These are phyloP conservation scores for Fusarium sp. DNA, from an alignment of 2,329 filamentous ascomycete species.

Conservation along the genomic window DNA sequence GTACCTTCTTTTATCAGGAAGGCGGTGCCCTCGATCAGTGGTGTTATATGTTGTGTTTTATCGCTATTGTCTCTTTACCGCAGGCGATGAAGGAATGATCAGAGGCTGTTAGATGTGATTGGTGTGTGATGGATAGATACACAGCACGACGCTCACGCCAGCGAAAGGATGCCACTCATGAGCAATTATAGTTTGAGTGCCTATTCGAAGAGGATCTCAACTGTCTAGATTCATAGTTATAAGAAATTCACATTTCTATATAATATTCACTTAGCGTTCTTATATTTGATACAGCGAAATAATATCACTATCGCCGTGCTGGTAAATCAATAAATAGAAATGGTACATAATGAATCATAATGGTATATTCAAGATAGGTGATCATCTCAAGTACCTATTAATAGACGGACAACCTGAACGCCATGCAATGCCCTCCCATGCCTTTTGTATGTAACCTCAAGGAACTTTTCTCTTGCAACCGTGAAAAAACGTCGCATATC, in stretches of 20 bases:
- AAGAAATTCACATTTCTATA: conserved; percentile 16
- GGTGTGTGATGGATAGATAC: conserved; percentile 36
- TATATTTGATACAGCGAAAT: not conserved
- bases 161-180: conserved; percentile 33
- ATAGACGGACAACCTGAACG: conserved; percentile 46
- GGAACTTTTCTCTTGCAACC: conserved; percentile 24
- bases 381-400: conserved; percentile 36
- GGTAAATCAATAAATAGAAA: not conserved
- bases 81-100: conserved; percentile 31
- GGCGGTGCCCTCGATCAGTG: conserved; percentile 1
- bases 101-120: conserved; percentile 33
- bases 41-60: conserved; percentile 32
- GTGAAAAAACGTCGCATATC: conserved; percentile 21
- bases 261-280: not conserved
- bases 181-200: conserved; percentile 23
- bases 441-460: conserved; percentile 38
- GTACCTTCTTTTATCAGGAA: conserved; percentile 7
- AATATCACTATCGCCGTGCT: not conserved
- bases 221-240: conserved; percentile 29
- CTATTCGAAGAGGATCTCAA: conserved; percentile 23
- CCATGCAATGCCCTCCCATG: conserved; percentile 50
- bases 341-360: conserved; percentile 2
- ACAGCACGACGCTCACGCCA: conserved; percentile 40
- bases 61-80: conserved; percentile 20
- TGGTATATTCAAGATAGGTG: conserved; percentile 39